A percentile compares a stretch with the other conserved stretches of the same genome.
Evolutionary conservation across 306 rosid species (phyloP).

Genomic region (Urtica urens): DNA sequence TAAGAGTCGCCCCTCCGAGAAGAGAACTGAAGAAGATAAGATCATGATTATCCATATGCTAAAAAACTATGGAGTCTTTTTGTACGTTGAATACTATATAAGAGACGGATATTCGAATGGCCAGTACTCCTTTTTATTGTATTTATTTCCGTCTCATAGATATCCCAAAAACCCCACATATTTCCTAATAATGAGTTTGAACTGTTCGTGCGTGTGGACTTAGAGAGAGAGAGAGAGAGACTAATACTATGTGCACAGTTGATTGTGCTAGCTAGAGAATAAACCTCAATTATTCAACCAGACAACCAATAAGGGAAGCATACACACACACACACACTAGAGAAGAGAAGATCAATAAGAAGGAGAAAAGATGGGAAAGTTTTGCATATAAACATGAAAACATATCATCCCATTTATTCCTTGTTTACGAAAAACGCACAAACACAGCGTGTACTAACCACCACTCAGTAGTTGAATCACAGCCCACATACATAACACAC

Average conservation of each 20-base stretch:
- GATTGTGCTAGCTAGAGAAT: background rate
- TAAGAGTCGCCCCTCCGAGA: no score
- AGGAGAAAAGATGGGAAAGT: slow-evolving; percentile 21
- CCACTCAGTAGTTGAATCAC: slow-evolving; percentile 2
- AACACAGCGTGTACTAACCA: slow-evolving; percentile 14
- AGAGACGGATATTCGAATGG: no score
- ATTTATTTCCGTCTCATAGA: background rate
- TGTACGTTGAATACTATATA: no score
- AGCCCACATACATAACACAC: background rate
- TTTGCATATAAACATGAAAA: slow-evolving; percentile 27
- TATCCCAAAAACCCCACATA: background rate
- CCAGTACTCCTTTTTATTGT: background rate
- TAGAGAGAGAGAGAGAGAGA: slow-evolving; percentile 27
- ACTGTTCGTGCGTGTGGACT: slow-evolving; percentile 36
- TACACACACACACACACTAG: background rate
- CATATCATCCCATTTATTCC: slow-evolving; percentile 28
- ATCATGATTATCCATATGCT: no score
- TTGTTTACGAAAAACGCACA: slow-evolving; percentile 42
- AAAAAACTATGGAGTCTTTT: no score
- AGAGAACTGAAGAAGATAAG: no score
- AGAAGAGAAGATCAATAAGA: slow-evolving; percentile 16
- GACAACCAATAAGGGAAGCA: slow-evolving; percentile 15
- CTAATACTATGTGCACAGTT: background rate
- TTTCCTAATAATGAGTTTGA: slow-evolving; percentile 5
- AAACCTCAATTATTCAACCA: slow-evolving; percentile 5